Percentiles rank a stretch among this genome's conserved stretches.
These are phyloP conservation scores for Suillus bovinus DNA, from an alignment of 768 basidiomycete species.

Conservation along the genomic window DNA sequence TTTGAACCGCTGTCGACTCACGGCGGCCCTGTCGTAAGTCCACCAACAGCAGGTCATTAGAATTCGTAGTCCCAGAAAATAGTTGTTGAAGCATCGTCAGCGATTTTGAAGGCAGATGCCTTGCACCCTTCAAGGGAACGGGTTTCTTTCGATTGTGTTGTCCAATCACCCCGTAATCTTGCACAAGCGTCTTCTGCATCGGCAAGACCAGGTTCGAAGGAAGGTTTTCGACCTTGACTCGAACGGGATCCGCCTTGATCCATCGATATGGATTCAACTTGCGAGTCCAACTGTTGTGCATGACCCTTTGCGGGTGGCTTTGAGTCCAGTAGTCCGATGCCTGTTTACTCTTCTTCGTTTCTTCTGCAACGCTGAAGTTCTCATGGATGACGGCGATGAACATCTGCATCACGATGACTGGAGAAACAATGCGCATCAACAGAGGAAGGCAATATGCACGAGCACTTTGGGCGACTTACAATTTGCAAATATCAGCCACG, in stretches of 20 bases:
- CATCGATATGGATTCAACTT: slow-evolving; percentile 87
- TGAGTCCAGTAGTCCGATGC: slow-evolving; percentile 66
- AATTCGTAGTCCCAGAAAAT: slow-evolving; percentile 56
- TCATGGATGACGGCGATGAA: slow-evolving; percentile 98
- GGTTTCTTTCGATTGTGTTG: slow-evolving; percentile 26
- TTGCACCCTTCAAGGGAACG: slow-evolving; percentile 32
- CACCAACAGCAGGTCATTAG: slow-evolving; percentile 59
- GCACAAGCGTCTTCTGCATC: slow-evolving; percentile 74
- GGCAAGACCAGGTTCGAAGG: slow-evolving; percentile 78
- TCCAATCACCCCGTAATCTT: slow-evolving; percentile 48
- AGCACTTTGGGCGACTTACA: slow-evolving; percentile 51
- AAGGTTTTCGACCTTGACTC: slow-evolving; percentile 66
- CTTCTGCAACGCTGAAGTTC: slow-evolving; percentile 92
- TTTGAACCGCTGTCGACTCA: slow-evolving; percentile 30
- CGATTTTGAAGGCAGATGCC: slow-evolving; percentile 58
- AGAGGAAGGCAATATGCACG: slow-evolving; percentile 1
- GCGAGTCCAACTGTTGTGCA: slow-evolving; percentile 59
- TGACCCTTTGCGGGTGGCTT: slow-evolving; percentile 51
- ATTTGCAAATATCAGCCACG: slow-evolving; percentile 91
- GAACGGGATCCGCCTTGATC: slow-evolving; percentile 71
- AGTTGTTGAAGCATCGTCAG: slow-evolving; percentile 62
- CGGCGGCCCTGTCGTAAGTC: slow-evolving; percentile 45
- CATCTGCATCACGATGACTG: slow-evolving; percentile 92
- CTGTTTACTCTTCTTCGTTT: slow-evolving; percentile 82
- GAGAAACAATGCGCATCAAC: slow-evolving; percentile 1